These are phyloP conservation scores for Colletotrichum truncatum DNA, from an alignment of 2,329 filamentous ascomycete species.

Conservation along the genomic window DNA sequence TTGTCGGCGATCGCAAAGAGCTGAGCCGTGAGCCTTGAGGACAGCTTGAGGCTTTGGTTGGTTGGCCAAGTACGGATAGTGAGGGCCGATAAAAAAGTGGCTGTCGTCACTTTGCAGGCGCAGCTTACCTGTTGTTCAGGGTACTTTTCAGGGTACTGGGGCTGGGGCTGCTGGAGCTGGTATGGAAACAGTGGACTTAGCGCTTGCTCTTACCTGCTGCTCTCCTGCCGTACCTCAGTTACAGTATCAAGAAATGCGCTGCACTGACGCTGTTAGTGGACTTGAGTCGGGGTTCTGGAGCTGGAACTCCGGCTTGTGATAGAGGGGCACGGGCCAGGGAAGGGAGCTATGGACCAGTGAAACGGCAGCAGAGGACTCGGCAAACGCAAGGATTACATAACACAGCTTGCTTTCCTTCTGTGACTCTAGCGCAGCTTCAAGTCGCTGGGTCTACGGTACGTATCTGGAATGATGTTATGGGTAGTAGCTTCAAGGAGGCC, in stretches of 20 bases:
- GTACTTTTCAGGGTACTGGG: too few relatives aligned
- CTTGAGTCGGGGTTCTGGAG: not conserved
- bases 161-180: too few relatives aligned
- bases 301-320: constrained; percentile 19
- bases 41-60: constrained; percentile 28
- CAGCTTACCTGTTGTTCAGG: not conserved
- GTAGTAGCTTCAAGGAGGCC: not conserved
- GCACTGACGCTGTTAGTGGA: not conserved
- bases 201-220: too few relatives aligned
- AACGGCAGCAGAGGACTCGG: not conserved
- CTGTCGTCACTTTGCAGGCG: constrained; percentile 31
- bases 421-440: not conserved
- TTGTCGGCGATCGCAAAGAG: constrained; percentile 13
- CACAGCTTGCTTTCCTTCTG: too few relatives aligned
- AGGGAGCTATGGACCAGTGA: constrained; percentile 2
- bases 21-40: constrained; percentile 15
- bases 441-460: constrained; percentile 5
- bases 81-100: constrained; percentile 14
- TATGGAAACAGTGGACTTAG: too few relatives aligned
- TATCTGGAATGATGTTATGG: not conserved
- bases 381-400: constrained; percentile 16
- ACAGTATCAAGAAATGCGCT: not conserved
- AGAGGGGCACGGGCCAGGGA: constrained; percentile 3
- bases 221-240: not conserved
- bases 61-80: not conserved